These are phyloP conservation scores for Fusarium xyrophilum DNA, from an alignment of 2,329 filamentous ascomycete species.

Conservation along the genomic window DNA sequence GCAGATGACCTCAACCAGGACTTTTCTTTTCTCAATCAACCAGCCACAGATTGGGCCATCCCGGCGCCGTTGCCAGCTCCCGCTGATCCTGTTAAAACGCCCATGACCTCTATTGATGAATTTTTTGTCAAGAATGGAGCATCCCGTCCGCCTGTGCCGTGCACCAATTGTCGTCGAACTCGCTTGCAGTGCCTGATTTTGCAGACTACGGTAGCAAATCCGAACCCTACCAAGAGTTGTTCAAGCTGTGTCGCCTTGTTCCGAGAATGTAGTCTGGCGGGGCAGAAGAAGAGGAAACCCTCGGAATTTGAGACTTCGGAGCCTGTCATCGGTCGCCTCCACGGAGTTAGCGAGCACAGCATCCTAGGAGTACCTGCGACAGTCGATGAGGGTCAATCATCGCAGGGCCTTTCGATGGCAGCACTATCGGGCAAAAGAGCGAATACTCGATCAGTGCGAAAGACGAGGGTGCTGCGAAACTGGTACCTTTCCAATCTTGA, in stretches of 20 bases:
- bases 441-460: slow-evolving; percentile 53
- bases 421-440: slow-evolving; percentile 41
- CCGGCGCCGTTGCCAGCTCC: neutral
- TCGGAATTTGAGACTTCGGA: slow-evolving; percentile 55
- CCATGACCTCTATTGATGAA: slow-evolving; percentile 44
- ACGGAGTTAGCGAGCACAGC: slow-evolving; percentile 54
- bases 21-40: slow-evolving; percentile 36
- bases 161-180: slow-evolving; percentile 52
- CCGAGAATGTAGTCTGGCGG: slow-evolving; percentile 57
- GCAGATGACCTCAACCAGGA: slow-evolving; percentile 2
- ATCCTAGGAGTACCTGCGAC: slow-evolving; percentile 14
- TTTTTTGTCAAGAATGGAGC: slow-evolving; percentile 52
- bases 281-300: slow-evolving; percentile 52
- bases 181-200: slow-evolving; percentile 58
- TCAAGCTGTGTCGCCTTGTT: slow-evolving; percentile 60
- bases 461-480: slow-evolving; percentile 53
- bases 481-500: slow-evolving; percentile 56
- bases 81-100: neutral
- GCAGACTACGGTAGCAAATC: slow-evolving; percentile 55
- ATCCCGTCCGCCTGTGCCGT: slow-evolving; percentile 52
- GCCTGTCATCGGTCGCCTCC: slow-evolving; percentile 57
- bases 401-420: slow-evolving; percentile 8
- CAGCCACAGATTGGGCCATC: slow-evolving; percentile 14
- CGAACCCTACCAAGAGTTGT: slow-evolving; percentile 56
- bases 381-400: slow-evolving; percentile 11